These are phyloP conservation scores for Glaciozyma martinii DNA, from an alignment of 768 basidiomycete genomes.

Conservation along the genomic window DNA sequence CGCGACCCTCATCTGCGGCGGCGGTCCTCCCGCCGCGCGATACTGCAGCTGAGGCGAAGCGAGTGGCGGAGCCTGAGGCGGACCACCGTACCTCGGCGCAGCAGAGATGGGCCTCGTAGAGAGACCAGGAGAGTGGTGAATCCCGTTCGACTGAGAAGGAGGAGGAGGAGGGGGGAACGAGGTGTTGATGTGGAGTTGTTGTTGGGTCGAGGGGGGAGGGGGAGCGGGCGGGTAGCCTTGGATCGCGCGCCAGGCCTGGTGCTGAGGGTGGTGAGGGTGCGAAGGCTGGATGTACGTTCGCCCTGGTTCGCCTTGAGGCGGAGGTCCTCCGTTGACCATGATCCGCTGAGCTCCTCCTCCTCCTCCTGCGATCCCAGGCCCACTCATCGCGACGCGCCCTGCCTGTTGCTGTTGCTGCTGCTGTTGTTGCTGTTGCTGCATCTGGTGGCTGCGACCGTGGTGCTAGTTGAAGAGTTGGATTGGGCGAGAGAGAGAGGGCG, in stretches of 20 bases:
- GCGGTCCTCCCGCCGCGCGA: background rate
- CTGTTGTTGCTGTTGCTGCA: background rate
- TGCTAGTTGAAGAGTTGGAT: background rate
- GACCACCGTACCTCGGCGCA: background rate
- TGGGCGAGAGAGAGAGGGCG: background rate
- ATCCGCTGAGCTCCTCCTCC: too few species aligned
- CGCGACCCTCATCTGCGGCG: background rate
- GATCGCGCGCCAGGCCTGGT: constrained; percentile 8
- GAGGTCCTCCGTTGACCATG: background rate
- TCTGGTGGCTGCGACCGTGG: too few species aligned
- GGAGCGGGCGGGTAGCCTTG: background rate
- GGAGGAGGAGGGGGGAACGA: background rate
- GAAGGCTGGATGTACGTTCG: constrained; percentile 2
- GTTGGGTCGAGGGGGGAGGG: background rate
- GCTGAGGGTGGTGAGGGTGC: constrained; percentile 23
- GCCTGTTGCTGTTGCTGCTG: background rate
- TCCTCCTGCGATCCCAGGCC: too few species aligned
- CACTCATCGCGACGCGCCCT: background rate
- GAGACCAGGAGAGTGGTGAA: background rate
- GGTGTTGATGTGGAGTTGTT: background rate
- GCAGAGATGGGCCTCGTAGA: background rate
- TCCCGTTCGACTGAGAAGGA: background rate
- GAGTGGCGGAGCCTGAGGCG: background rate
- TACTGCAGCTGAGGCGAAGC: background rate
- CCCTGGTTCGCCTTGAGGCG: background rate